Evolutionary conservation across 1,284 basidiomycete species (phyloP).

Genomic region (Ustilago vetiveriae): DNA sequence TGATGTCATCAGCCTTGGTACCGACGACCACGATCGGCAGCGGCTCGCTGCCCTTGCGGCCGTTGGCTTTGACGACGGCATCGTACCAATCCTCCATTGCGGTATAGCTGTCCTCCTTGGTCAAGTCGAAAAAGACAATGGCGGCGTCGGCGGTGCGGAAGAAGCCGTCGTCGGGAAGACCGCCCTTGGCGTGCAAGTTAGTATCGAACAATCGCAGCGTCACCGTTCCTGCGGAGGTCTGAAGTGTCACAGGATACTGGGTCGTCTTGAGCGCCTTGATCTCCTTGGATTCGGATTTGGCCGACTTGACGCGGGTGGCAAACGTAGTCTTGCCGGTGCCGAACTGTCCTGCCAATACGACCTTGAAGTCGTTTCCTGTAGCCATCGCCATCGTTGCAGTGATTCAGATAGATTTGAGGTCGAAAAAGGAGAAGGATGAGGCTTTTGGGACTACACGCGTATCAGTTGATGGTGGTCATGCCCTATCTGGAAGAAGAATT

Average conservation of each 20-base stretch:
- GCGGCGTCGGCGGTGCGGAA: conserved; percentile 44
- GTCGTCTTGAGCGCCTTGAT: conserved; percentile 51
- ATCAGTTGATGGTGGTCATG: too few relatives aligned
- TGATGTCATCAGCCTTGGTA: conserved; percentile 48
- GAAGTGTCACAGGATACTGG: conserved; percentile 36
- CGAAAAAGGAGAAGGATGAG: background rate
- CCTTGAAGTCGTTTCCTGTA: conserved; percentile 43
- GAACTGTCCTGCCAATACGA: conserved; percentile 46
- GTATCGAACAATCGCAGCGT: conserved; percentile 45
- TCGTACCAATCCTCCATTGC: conserved; percentile 52
- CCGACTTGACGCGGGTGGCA: conserved; percentile 46
- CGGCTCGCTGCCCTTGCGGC: conserved; percentile 43
- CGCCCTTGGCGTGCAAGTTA: conserved; percentile 48
- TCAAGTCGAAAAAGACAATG: conserved; percentile 46
- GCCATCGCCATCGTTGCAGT: too few relatives aligned
- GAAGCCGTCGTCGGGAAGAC: conserved; percentile 47
- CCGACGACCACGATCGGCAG: conserved; percentile 46
- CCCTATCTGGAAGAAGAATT: too few relatives aligned
- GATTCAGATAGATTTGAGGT: too few relatives aligned
- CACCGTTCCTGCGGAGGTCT: conserved; percentile 44
- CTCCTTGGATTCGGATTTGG: conserved; percentile 35
- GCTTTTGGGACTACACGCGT: too few relatives aligned
- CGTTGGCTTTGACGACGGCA: conserved; percentile 43
- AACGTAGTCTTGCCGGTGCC: conserved; percentile 46
- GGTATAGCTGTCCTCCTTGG: conserved; percentile 33